These are phyloP conservation scores for Pleurotus eryngii DNA, from an alignment of 768 basidiomycete species.

Conservation along the genomic window DNA sequence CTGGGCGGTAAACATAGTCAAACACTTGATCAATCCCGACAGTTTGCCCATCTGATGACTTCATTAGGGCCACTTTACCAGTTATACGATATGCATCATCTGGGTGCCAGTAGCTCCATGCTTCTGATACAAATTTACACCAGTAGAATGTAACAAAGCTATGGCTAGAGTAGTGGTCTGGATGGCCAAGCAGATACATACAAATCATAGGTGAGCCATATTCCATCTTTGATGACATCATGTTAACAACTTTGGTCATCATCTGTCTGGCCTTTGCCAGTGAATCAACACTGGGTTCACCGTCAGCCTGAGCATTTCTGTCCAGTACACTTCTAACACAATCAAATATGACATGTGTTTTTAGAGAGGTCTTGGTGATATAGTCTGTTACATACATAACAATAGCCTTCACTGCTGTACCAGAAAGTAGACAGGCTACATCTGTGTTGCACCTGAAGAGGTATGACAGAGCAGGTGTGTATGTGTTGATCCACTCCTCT, in stretches of 20 bases:
- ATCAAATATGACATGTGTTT: constrained; percentile 25
- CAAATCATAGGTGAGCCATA: constrained; percentile 24
- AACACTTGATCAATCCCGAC: constrained; percentile 17
- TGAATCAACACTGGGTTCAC: not conserved
- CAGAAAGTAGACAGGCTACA: constrained; percentile 26
- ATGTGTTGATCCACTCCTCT: constrained; percentile 29
- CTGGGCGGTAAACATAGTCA: constrained; percentile 14
- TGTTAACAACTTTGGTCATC: constrained; percentile 26
- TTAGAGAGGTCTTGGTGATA: constrained; percentile 24
- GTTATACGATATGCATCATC: constrained; percentile 5
- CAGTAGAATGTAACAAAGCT: constrained; percentile 9
- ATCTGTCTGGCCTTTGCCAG: constrained; percentile 18
- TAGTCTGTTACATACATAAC: constrained; percentile 31
- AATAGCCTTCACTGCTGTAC: constrained; percentile 30
- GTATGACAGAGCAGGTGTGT: constrained; percentile 22
- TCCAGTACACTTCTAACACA: constrained; percentile 12
- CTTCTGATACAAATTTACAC: constrained; percentile 15
- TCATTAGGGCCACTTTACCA: constrained; percentile 19
- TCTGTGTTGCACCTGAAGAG: constrained; percentile 30
- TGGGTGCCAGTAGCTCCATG: constrained; percentile 9
- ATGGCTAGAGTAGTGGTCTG: constrained; percentile 29
- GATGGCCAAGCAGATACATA: constrained; percentile 12
- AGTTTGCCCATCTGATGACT: constrained; percentile 10
- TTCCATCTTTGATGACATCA: constrained; percentile 23
- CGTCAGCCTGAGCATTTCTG: not conserved